phyloP scores from a whole-genome alignment of 1,139 yeast genomes.

The Sugiyamaella grinbergsii region DNA sequence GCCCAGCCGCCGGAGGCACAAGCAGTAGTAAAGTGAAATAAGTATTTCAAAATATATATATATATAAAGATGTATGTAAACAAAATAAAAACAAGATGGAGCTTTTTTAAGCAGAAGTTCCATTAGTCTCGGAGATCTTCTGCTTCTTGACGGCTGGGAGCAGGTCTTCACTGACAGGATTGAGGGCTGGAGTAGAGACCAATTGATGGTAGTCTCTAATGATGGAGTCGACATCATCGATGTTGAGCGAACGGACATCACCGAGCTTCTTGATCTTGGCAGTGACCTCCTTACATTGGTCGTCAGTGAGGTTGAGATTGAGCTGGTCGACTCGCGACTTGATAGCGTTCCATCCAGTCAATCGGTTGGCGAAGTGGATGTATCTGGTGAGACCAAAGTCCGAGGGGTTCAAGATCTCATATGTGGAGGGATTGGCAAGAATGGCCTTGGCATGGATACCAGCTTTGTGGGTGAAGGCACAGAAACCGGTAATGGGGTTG shows the following conservation, averaged over 20 bases:
- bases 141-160: slow-evolving; percentile 37
- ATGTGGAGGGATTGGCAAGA: slow-evolving; percentile 96
- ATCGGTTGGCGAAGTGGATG: slow-evolving; percentile 95
- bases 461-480: slow-evolving; percentile 99
- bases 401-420: slow-evolving; percentile 91
- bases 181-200: slow-evolving; percentile 47
- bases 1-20: slow-evolving; percentile 7
- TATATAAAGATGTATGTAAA: too few species aligned
- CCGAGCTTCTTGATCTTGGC: slow-evolving; percentile 90
- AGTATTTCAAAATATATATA: background rate
- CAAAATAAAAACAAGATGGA: too few species aligned
- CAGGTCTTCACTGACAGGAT: slow-evolving; percentile 29
- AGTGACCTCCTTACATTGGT: slow-evolving; percentile 93
- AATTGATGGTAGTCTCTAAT: slow-evolving; percentile 90
- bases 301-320: slow-evolving; percentile 85
- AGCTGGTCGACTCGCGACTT: slow-evolving; percentile 97
- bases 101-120: slow-evolving; percentile 14
- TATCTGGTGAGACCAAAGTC: slow-evolving; percentile 95
- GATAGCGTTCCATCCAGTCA: slow-evolving; percentile 99
- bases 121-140: slow-evolving; percentile 28
- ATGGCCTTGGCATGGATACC: slow-evolving; percentile 99
- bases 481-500: slow-evolving; percentile 98
- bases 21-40: background rate
- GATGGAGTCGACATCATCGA: slow-evolving; percentile 96
- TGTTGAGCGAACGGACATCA: slow-evolving; percentile 90